Conservation (phyloP, 495 filamentous ascomycete species). For the Haplographium delicatum region DNA sequence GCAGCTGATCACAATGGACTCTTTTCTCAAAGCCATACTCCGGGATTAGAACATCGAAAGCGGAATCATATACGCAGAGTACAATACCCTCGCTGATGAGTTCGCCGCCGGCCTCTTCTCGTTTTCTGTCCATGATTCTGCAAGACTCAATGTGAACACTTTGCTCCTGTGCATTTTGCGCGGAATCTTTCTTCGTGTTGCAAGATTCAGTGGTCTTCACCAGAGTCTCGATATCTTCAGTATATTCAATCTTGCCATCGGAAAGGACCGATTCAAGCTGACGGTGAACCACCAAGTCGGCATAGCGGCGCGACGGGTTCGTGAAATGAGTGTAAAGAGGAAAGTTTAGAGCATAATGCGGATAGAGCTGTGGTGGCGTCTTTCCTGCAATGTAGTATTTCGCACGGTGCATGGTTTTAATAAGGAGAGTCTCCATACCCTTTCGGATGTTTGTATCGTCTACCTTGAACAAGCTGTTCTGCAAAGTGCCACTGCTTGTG, state of each 20-base stretch:
- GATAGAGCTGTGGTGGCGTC: slow-evolving; percentile 62
- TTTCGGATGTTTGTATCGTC: slow-evolving; percentile 83
- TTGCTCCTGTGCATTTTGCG: slow-evolving; percentile 95
- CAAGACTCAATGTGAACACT: slow-evolving; percentile 98
- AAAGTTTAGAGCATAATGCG: slow-evolving; percentile 88
- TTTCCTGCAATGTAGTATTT: slow-evolving; percentile 87
- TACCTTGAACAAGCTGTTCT: slow-evolving; percentile 88
- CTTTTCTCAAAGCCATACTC: slow-evolving; percentile 99
- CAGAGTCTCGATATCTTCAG: slow-evolving; percentile 80
- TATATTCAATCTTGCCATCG: slow-evolving; percentile 75
- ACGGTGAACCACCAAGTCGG: slow-evolving; percentile 91
- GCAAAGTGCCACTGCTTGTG: slow-evolving; percentile 81
- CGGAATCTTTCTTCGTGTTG: slow-evolving; percentile 99
- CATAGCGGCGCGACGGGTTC: slow-evolving; percentile 89
- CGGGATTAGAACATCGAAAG: slow-evolving; percentile 96
- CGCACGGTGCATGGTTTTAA: slow-evolving; percentile 92
- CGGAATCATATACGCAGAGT: slow-evolving; percentile 95
- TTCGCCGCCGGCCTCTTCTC: slow-evolving; percentile 79
- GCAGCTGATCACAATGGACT: slow-evolving; percentile 96
- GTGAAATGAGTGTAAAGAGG: slow-evolving; percentile 98
- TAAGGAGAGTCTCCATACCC: slow-evolving; percentile 93
- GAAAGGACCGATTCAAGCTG: slow-evolving; percentile 88
- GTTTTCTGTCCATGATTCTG: slow-evolving; percentile 85
- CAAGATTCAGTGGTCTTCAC: slow-evolving; percentile 92
- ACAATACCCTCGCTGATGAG: slow-evolving; percentile 97